Evolutionary conservation across 2,329 filamentous ascomycete species (phyloP), one percentile per base, ranked within the genome.

Genomic region (Epicoccum sorghinum): DNA sequence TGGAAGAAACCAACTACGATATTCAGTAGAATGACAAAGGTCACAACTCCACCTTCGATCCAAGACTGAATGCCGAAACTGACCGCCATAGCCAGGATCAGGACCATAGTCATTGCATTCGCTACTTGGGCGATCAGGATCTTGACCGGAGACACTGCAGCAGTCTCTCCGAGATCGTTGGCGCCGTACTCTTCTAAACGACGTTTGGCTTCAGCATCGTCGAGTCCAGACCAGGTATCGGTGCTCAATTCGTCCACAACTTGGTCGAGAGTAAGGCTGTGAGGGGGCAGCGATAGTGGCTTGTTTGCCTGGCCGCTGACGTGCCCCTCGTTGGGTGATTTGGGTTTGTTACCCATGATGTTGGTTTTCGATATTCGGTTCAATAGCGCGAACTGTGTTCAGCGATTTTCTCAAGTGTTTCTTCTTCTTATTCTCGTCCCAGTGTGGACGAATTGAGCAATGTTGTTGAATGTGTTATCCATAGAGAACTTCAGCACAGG

Each of bases 71-170:
- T 79, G 32, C 74, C 78, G 57, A 79, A 80, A 42, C 76, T 79
- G 40, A 80, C 77, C 22, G 71, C 76, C 78, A 80, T 80, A 29
- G 77, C 78, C 50, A 80, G 64, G 32, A 80, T 76, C n/a, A 80
- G 69, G 5, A 87, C 87, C 72, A 89, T 71, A 60, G 89, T 89
- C 89, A 91, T 91, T 53, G 89, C 89, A 79, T 92, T 92, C 69
- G 86, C 84, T 22, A 91, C 74, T 71, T 92, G 89, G 64, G 88
- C 87, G 53, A 89, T 77, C 41, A 92, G 77, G 37, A 92, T 90
- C 64, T 87, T 92, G 65, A 82, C 86, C 79, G 88, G 86, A 82
- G 68, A 83, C 42, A 92, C 86, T 25, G 83, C 84, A 25, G 83
- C 85, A 18, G 82, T 86, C 18, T 90, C 84, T 39, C 90, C 85